phyloP scores from a whole-genome alignment of 2,329 filamentous ascomycete species.

The Mycosphaerella sp. region DNA sequence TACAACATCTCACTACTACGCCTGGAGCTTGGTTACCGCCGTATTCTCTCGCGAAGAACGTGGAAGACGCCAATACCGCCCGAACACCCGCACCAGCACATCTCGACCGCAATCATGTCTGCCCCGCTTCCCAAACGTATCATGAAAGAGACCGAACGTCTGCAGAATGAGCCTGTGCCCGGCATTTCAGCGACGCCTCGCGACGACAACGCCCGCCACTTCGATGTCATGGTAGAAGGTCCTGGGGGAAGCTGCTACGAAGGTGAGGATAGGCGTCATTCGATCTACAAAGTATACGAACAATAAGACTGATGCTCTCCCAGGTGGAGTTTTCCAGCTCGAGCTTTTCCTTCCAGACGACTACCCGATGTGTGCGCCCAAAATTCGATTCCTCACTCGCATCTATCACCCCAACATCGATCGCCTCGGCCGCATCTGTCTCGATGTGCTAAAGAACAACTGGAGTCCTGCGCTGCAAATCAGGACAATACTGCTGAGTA shows the following conservation, averaged over 20 bases:
- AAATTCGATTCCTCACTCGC: slow-evolving; percentile 97
- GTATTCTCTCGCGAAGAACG: background rate
- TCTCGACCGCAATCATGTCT: slow-evolving; percentile 46
- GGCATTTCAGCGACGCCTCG: slow-evolving; percentile 94
- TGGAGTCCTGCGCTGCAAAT: slow-evolving; percentile 99
- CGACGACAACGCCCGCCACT: slow-evolving; percentile 95
- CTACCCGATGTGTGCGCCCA: slow-evolving; percentile 98
- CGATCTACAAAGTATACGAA: background rate
- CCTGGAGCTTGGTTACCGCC: background rate
- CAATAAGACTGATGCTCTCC: background rate
- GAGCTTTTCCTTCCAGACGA: slow-evolving; percentile 97
- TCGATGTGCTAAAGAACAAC: slow-evolving; percentile 98
- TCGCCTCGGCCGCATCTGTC: slow-evolving; percentile 90
- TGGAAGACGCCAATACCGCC: background rate
- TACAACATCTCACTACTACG: background rate
- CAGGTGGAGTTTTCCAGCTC: slow-evolving; percentile 84
- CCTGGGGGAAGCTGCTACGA: slow-evolving; percentile 91
- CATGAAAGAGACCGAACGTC: slow-evolving; percentile 94
- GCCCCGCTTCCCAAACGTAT: slow-evolving; percentile 78
- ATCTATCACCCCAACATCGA: slow-evolving; percentile 99
- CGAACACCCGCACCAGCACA: background rate
- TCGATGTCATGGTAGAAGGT: slow-evolving; percentile 94
- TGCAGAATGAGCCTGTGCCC: slow-evolving; percentile 93
- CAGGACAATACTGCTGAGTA: slow-evolving; percentile 95
- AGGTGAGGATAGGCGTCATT: slow-evolving; percentile 48